These are phyloP conservation scores for Fusarium sp. DNA, from an alignment of 2,329 filamentous ascomycete species.

Conservation along the genomic window DNA sequence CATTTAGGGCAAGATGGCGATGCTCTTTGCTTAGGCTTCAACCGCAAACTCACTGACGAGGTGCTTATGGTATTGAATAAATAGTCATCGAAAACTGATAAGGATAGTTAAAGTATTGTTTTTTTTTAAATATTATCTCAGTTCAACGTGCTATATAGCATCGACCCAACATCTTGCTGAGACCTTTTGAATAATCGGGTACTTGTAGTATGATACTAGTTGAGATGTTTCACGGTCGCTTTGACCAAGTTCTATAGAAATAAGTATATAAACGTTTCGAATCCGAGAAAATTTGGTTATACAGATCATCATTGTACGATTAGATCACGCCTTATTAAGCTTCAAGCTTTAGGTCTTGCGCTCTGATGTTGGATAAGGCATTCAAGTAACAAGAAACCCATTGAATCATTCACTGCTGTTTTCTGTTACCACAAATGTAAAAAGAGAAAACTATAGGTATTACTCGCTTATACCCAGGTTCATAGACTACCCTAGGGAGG, in stretches of 20 bases:
- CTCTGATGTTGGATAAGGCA: too few species aligned
- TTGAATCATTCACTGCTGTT: too few species aligned
- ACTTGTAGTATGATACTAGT: neutral
- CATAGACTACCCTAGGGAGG: too few species aligned
- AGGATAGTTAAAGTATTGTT: too few species aligned
- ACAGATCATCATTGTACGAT: neutral
- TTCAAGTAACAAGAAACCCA: too few species aligned
- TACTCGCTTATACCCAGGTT: too few species aligned
- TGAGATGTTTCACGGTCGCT: neutral
- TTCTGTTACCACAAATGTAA: too few species aligned
- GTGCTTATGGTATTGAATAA: neutral
- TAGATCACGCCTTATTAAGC: neutral
- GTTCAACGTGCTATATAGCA: neutral
- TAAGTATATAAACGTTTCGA: neutral
- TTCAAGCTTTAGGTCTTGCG: neutral
- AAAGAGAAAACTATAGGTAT: too few species aligned
- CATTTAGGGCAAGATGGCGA: neutral
- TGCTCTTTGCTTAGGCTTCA: neutral
- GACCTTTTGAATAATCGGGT: too few species aligned
- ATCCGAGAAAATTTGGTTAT: neutral
- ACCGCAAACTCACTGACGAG: too few species aligned
- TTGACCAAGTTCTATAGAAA: neutral
- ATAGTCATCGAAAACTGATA: neutral
- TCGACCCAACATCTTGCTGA: neutral
- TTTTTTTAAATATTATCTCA: neutral